Evolutionary conservation across 1,284 basidiomycete species (phyloP).

Genomic region (Malassezia slooffiae): DNA sequence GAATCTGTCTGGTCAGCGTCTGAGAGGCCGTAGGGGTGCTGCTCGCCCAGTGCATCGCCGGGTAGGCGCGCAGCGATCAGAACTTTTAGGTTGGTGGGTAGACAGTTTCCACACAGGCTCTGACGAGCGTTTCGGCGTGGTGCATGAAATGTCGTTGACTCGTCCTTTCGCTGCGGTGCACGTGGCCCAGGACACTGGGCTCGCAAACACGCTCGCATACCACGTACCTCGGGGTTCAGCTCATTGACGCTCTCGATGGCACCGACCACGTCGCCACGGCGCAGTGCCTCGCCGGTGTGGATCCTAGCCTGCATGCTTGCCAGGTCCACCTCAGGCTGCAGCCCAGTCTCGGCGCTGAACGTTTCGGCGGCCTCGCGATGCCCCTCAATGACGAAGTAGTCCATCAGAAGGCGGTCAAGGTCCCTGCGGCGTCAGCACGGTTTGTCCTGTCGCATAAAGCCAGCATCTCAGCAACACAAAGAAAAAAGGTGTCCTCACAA

Average conservation of each 20-base stretch:
- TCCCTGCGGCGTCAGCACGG: slow-evolving; percentile 55
- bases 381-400: slow-evolving; percentile 94
- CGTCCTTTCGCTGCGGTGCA: slow-evolving; percentile 17
- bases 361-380: slow-evolving; percentile 91
- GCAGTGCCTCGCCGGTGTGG: slow-evolving; percentile 82
- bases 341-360: slow-evolving; percentile 75
- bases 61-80: too few relatives aligned
- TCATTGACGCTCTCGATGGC: slow-evolving; percentile 89
- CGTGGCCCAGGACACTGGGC: not conserved
- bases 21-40: too few relatives aligned
- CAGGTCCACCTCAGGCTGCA: slow-evolving; percentile 65
- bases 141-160: slow-evolving; percentile 68
- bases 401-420: slow-evolving; percentile 88
- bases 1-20: slow-evolving; percentile 56
- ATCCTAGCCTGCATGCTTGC: slow-evolving; percentile 85
- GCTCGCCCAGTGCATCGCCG: too few relatives aligned
- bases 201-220: slow-evolving; percentile 15
- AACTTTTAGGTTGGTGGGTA: too few relatives aligned
- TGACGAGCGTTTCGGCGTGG: slow-evolving; percentile 74
- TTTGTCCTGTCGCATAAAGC: not conserved
- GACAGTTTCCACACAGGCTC: too few relatives aligned
- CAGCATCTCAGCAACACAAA: slow-evolving; percentile 49
- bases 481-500: slow-evolving; percentile 49
- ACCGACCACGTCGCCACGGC: slow-evolving; percentile 84
- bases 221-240: slow-evolving; percentile 89